phyloP scores from a whole-genome alignment of 2,329 filamentous ascomycete species.

The Trichoderma sp. region DNA sequence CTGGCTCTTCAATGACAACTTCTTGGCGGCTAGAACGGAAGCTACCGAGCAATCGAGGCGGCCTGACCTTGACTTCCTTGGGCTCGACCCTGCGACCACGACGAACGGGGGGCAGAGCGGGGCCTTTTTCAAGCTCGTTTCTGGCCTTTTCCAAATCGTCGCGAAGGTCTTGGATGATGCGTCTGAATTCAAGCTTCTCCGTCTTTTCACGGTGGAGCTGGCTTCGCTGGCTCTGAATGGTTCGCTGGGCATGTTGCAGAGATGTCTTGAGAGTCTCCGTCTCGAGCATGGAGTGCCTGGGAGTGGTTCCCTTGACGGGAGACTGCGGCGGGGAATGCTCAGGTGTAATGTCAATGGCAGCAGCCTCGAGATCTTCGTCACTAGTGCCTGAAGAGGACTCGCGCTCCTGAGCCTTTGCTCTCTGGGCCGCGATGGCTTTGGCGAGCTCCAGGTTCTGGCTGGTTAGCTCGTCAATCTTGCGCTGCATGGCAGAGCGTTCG shows the following conservation, averaged over 20 bases:
- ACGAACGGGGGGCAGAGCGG: slow-evolving; percentile 47
- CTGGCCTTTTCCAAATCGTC: slow-evolving; percentile 81
- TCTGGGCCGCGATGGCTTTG: slow-evolving; percentile 72
- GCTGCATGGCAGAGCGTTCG: slow-evolving; percentile 75
- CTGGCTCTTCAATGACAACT: slow-evolving; percentile 65
- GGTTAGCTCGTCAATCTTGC: slow-evolving; percentile 83
- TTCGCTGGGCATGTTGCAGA: slow-evolving; percentile 88
- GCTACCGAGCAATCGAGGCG: slow-evolving; percentile 72
- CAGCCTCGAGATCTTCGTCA: slow-evolving; percentile 63
- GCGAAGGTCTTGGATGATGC: slow-evolving; percentile 90
- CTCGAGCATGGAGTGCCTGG: slow-evolving; percentile 87
- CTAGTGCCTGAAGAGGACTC: slow-evolving; percentile 58
- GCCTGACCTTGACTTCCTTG: slow-evolving; percentile 80
- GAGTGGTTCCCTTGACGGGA: slow-evolving; percentile 81
- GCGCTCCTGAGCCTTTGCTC: slow-evolving; percentile 65
- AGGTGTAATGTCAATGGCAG: slow-evolving; percentile 69
- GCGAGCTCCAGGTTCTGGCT: slow-evolving; percentile 90
- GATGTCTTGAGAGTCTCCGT: slow-evolving; percentile 94
- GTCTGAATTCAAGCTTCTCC: slow-evolving; percentile 92
- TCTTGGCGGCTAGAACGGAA: slow-evolving; percentile 73
- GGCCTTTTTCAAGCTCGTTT: slow-evolving; percentile 43
- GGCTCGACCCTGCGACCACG: slow-evolving; percentile 63
- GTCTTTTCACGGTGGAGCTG: slow-evolving; percentile 98
- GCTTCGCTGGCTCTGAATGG: slow-evolving; percentile 92
- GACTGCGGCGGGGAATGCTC: slow-evolving; percentile 90